These are phyloP conservation scores for Paramecium biaurelia DNA, from an alignment of 73 alveolate genomes.

Conservation along the genomic window DNA sequence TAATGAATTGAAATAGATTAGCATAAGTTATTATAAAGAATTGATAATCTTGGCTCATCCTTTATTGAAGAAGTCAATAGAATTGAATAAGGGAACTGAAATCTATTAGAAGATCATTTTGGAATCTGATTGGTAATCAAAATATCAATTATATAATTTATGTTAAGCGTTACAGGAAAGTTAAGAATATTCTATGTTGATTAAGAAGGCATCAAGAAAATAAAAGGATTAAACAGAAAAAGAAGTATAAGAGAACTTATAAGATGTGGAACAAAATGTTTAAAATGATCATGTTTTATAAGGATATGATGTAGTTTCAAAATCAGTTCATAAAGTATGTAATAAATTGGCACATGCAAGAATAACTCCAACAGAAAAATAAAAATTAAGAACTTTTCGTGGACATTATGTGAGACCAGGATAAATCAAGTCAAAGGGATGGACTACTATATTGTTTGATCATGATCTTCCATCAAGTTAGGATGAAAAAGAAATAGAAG, in stretches of 20 bases:
- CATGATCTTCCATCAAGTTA: background rate
- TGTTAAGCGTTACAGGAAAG: background rate
- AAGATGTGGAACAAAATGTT: background rate
- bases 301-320: background rate
- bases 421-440: background rate
- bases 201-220: background rate
- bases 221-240: background rate
- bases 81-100: background rate
- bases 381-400: background rate
- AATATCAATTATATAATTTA: background rate
- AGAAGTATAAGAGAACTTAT: background rate
- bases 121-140: background rate
- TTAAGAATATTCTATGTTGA: constrained; percentile 2
- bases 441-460: constrained; percentile 5
- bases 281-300: background rate
- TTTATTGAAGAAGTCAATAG: background rate
- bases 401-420: constrained; percentile 17
- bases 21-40: background rate
- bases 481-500: background rate
- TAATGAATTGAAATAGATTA: background rate
- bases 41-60: background rate
- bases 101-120: background rate
- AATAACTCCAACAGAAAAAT: background rate
- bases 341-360: background rate
- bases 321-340: background rate